Conservation (phyloP, 2,329 filamentous ascomycete genomes). For the Teratosphaeria epicoccoides region DNA sequence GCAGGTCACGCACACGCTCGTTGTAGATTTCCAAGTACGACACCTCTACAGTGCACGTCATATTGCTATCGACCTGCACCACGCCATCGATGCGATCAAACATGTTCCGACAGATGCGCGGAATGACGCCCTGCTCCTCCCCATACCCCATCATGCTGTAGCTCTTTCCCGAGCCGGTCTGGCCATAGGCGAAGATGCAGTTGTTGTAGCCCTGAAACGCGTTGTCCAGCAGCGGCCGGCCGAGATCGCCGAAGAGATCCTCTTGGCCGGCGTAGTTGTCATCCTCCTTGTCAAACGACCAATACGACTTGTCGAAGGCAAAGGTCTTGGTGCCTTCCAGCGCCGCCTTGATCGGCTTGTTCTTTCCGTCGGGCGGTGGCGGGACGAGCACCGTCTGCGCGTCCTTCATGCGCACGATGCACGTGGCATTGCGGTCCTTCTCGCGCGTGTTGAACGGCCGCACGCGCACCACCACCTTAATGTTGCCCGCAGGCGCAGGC, state of each 20-base stretch:
- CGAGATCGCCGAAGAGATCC: conserved; percentile 77
- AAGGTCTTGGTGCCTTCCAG: conserved; percentile 68
- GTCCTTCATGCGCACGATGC: conserved; percentile 93
- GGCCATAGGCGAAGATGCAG: conserved; percentile 97
- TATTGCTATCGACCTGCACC: conserved; percentile 58
- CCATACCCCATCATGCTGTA: conserved; percentile 99
- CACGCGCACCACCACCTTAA: conserved; percentile 97
- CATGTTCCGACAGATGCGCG: conserved; percentile 95
- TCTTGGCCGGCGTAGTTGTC: conserved; percentile 81
- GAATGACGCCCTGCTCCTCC: conserved; percentile 88
- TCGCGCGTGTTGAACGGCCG: conserved; percentile 77
- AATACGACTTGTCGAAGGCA: conserved; percentile 94
- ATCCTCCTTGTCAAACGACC: conserved; percentile 83
- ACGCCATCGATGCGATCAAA: conserved; percentile 71
- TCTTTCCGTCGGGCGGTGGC: conserved; percentile 50
- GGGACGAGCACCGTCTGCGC: conserved; percentile 77
- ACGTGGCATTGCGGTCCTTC: conserved; percentile 90
- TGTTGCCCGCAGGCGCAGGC: conserved; percentile 51
- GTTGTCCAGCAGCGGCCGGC: conserved; percentile 86
- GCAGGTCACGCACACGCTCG: conserved; percentile 85
- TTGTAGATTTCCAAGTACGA: conserved; percentile 99
- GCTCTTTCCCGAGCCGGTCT: conserved; percentile 96
- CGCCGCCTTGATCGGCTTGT: conserved; percentile 55
- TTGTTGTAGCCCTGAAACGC: conserved; percentile 98
- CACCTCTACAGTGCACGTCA: conserved; percentile 88